phyloP scores from a whole-genome alignment of 176 grass and related monocot genomes.

The Musa schizocarpa region DNA sequence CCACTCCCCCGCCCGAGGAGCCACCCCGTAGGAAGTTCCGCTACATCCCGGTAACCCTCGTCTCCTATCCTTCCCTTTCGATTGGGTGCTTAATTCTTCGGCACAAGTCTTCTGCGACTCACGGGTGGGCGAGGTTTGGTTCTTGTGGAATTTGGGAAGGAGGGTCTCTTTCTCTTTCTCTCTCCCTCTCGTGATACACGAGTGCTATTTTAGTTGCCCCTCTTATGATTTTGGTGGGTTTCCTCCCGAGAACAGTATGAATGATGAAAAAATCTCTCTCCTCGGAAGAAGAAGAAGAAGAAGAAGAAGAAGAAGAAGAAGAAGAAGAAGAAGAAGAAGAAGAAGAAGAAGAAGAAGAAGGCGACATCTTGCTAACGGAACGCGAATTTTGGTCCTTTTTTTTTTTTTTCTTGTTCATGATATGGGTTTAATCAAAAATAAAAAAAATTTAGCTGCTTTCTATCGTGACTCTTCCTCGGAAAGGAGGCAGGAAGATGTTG shows the following conservation, averaged over 20 bases:
- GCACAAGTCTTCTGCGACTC: neutral
- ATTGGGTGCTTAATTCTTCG: neutral
- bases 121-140: neutral
- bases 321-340: too few species aligned
- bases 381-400: too few species aligned
- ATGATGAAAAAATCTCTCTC: neutral
- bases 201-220: neutral
- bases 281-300: neutral
- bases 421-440: neutral
- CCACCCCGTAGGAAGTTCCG: conserved; percentile 20
- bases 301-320: too few species aligned
- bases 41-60: conserved; percentile 20
- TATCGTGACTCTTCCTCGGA: neutral
- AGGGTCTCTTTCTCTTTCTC: neutral
- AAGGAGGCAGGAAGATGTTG: neutral
- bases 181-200: neutral
- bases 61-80: neutral
- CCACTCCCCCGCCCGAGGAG: conserved; percentile 44
- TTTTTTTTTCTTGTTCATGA: neutral
- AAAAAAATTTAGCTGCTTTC: neutral
- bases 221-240: neutral
- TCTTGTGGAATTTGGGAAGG: neutral
- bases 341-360: too few species aligned
- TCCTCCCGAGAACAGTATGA: neutral
- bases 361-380: too few species aligned